Base-by-base conservation (phyloP, 495 filamentous ascomycete species). In the Pseudomonodictys pantanalensis region DNA sequence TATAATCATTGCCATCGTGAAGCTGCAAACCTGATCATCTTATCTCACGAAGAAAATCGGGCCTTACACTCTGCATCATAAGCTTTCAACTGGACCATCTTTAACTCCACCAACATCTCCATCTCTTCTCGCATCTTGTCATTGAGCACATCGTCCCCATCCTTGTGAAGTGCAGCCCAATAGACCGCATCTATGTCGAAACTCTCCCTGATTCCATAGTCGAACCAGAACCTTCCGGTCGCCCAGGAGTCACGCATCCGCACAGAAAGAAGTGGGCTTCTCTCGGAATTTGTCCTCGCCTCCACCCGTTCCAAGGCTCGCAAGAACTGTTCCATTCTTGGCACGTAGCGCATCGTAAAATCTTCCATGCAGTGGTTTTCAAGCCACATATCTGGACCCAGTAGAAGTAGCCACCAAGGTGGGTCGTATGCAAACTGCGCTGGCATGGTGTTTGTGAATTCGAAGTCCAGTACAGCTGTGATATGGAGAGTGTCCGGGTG, bases 321-420 rank as follows among this genome's bases (percentile, higher is more conserved):
- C 35, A 71, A 59, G 59, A 71, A 71, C 50, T 68, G 64, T 49
- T 68, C 63, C 58, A 72, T 56, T 65, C 66, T 62, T 52, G 71
- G 74, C 61, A 71, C 64, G 53, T 74, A 75, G 39, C 67, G 62
- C 44, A 57, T 56, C 49, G 71, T 52, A 53, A 75, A 75, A 29
- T 75, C 70, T 41, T 74, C 70, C 52, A 75, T 71, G 30, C 50
- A 52, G 52, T 63, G 47, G 58, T 57, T 54, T 54, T 72, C 68
- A 51, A 74, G 64, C 71, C 70, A 77, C 60, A 64, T 69, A 50
- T 72, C 70, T 20, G 72, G 72, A 33, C 66, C 62, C 26, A 61
- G 57, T 20, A 77, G 67, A 43, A 77, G 61, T 52, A 79, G 68
- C 73, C 73, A 77, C 72, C 71, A 77, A 47, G 75, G 75, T 48